A percentile compares a stretch with the other conserved stretches of the same genome.
These are phyloP conservation scores for Saccharomyces mikatae DNA, from an alignment of 805 yeast species.

Conservation along the genomic window DNA sequence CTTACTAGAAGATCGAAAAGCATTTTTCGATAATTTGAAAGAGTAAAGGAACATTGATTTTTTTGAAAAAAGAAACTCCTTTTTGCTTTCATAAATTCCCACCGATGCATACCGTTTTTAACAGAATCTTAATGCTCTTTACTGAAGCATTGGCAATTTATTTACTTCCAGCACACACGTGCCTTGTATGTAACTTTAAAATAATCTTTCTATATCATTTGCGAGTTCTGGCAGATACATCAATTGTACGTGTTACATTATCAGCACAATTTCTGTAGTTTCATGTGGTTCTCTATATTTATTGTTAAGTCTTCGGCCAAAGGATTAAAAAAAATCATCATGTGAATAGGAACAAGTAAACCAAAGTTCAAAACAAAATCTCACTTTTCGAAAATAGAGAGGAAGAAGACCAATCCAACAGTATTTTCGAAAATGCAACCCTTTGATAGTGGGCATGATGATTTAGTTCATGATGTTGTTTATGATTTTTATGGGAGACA, in stretches of 20 bases:
- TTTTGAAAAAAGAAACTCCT: background rate
- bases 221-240: background rate
- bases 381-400: background rate
- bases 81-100: too few relatives aligned
- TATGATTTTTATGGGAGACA: conserved; percentile 91
- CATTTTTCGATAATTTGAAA: conserved; percentile 2
- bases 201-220: background rate
- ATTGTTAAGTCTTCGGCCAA: background rate
- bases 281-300: background rate
- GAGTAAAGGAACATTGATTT: background rate
- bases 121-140: background rate
- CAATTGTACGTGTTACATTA: background rate
- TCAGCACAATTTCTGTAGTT: background rate
- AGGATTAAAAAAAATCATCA: background rate
- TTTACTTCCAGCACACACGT: background rate
- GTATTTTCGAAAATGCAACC: conserved; percentile 43
- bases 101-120: background rate
- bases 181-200: background rate
- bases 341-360: background rate
- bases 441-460: conserved; percentile 86
- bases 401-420: background rate
- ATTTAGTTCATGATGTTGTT: conserved; percentile 79
- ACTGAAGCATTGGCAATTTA: background rate
- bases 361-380: background rate
- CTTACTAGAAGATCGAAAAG: conserved; percentile 39